Evolutionary conservation across 202 grass and related monocot species (phyloP), one percentile per base, ranked within the genome.

Genomic region (Panicum hallii): DNA sequence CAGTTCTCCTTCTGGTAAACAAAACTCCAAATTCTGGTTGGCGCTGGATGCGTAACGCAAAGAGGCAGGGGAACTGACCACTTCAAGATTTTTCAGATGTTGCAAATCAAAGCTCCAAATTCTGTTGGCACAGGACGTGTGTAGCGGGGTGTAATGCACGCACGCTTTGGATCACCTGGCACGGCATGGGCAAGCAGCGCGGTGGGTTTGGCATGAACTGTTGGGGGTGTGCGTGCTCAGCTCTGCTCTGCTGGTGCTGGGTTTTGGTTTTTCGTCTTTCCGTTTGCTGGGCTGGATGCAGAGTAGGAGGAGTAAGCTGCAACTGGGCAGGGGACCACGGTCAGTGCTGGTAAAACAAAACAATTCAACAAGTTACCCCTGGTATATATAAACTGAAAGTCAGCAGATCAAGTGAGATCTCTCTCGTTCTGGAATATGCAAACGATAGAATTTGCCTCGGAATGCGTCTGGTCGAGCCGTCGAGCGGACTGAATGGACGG

Each of bases 281-380:
- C 5, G 3, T 72, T 17, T 30, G n/a, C 22, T 28, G 40, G 26
- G 42, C 74, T 45, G n/a, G 17, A 19, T 38, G 48, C 30, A 74
- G 46, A 11, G 5, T 11, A 22, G 26, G 26, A 26, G 26, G 26
- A 26, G 26, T 26, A 26, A 26, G 26, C 26, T 26, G 55, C 12
- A 14, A 72, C 71, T 55, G 72, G 56, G 20, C 14, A 14, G 55
- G 54, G 74, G 74, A 45, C 74, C 54, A 61, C 54, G 20, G 12
- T 14, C 3, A 28, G 34, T 57, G 12, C 23, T 45, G 20, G 54
- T 43, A n/a, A 22, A n/a, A 23, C 22, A 7, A 19, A 38, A 36
- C 9, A 17, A 11, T 55, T 55, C 34, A 34, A 34, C 2, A 20
- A 17, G 26, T 56, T 56, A 56, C 53, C 53, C 54, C 7, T n/a